Evolutionary conservation across 2,329 filamentous ascomycete species (phyloP), one percentile per base, ranked within the genome.

Genomic region (Ophiostoma sp.): DNA sequence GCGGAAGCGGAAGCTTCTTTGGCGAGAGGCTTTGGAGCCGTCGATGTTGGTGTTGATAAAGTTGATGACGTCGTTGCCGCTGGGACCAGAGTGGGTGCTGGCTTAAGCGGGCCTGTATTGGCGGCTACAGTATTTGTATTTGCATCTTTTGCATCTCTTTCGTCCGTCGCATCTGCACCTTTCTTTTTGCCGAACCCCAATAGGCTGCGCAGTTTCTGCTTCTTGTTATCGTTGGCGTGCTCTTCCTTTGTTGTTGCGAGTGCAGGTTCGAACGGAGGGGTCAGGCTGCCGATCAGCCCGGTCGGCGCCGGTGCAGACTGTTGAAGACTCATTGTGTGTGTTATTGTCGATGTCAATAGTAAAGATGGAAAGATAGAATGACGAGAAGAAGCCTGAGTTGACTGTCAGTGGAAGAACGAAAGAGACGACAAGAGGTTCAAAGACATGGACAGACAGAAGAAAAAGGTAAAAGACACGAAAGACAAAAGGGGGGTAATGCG

Each of bases 121-220:
- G 36, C 20, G 44, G 17, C n/a, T 23, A n/a, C 52, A 27, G 44
- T 17, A n/a, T 48, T 48, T 10, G 52, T n/a, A 27, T 57, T 27
- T 27, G 52, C 23, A 17, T 48, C 11, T 44, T 44, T 48, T 11
- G 10, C 52, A 13, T 57, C 10, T 57, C n/a, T 15, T 15, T 11
- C 20, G 44, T 39, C 44, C 27, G n/a, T 36, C n/a, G 41, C 27
- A 54, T 23, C 31, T 67, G 27, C 66, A 20, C 35, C n/a, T 67
- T 67, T 67, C 80, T 86, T 88, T 35, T 76, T 75, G 65, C 75
- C 75, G 67, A 78, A 75, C 39, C 74, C 75, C 44, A 79, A 79
- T 31, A 80, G 72, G 44, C 74, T 74, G 67, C 77, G 77, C 72
- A 76, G 75, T 74, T 78, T 74, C 33, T 77, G 75, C 74, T 79